These are phyloP conservation scores for Arthrobotrys conoides DNA, from an alignment of 2,329 filamentous ascomycete genomes.

Conservation along the genomic window DNA sequence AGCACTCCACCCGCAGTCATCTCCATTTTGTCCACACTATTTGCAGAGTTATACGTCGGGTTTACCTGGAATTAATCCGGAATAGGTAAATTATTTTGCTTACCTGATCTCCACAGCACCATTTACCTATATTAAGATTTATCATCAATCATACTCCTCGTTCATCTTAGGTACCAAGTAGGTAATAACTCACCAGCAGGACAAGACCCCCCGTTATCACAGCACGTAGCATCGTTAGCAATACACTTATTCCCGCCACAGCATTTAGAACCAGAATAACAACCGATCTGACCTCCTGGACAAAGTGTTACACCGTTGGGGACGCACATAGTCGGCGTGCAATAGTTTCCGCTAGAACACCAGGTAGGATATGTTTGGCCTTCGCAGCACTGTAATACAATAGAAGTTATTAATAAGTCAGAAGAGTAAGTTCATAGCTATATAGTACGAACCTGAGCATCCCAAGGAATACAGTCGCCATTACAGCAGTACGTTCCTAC, in stretches of 20 bases:
- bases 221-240: constrained; percentile 10
- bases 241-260: constrained; percentile 13
- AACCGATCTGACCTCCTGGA: not conserved
- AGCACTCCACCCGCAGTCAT: constrained; percentile 15
- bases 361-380: constrained; percentile 14
- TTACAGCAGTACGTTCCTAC: constrained; percentile 28
- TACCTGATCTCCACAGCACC: constrained; percentile 22
- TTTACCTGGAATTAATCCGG: too few relatives aligned
- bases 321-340: constrained; percentile 4
- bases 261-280: constrained; percentile 7
- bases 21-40: constrained; percentile 7
- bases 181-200: not conserved
- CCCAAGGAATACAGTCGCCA: constrained; percentile 34
- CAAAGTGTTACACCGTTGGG: constrained; percentile 4
- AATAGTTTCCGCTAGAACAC: constrained; percentile 14
- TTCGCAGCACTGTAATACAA: constrained; percentile 1
- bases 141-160: too few relatives aligned
- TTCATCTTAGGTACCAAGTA: not conserved
- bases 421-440: too few relatives aligned
- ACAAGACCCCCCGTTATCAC: constrained; percentile 15
- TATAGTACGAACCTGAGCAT: constrained; percentile 20
- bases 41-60: not conserved
- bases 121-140: not conserved
- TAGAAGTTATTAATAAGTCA: too few relatives aligned
- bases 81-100: not conserved